phyloP scores from a whole-genome alignment of 495 filamentous ascomycete species.

The Echria macrotheca region DNA sequence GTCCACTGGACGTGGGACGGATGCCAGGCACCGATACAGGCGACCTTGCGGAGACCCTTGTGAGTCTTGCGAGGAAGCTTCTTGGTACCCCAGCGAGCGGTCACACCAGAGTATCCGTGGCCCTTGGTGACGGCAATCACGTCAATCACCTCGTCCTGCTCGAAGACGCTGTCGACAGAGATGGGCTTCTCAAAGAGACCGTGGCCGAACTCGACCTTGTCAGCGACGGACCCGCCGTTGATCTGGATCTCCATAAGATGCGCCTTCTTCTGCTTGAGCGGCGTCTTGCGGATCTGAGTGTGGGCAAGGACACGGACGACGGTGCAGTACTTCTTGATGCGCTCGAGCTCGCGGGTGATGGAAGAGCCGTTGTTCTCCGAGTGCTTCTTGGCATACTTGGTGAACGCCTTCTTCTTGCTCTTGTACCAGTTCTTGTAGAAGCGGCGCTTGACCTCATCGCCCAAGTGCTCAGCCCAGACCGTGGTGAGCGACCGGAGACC shows the following conservation, averaged over 20 bases:
- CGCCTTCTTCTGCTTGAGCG: constrained; percentile 99
- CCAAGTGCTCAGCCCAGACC: constrained; percentile 98
- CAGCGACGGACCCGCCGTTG: constrained; percentile 89
- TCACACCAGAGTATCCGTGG: constrained; percentile 97
- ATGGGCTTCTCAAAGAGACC: constrained; percentile 98
- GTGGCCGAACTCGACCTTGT: constrained; percentile 94
- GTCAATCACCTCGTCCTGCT: constrained; percentile 99
- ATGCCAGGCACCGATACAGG: constrained; percentile 99
- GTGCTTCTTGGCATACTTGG: constrained; percentile 99
- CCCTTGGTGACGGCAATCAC: constrained; percentile 99
- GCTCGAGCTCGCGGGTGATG: constrained; percentile 94
- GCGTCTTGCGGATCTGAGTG: constrained; percentile 98
- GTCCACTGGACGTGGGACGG: constrained; percentile 99
- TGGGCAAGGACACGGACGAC: constrained; percentile 99
- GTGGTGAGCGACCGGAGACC: constrained; percentile 99
- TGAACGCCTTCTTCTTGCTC: constrained; percentile 99
- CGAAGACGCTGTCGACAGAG: constrained; percentile 88
- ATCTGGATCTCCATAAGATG: constrained; percentile 99
- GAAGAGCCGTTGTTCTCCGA: constrained; percentile 81
- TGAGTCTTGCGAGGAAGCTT: constrained; percentile 99
- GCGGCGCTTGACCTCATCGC: constrained; percentile 96
- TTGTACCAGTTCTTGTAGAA: constrained; percentile 99
- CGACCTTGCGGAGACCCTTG: constrained; percentile 99
- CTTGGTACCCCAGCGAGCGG: constrained; percentile 98
- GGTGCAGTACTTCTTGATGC: constrained; percentile 99